phyloP scores from a whole-genome alignment of 2,329 filamentous ascomycete species.

The Fusarium compactum region DNA sequence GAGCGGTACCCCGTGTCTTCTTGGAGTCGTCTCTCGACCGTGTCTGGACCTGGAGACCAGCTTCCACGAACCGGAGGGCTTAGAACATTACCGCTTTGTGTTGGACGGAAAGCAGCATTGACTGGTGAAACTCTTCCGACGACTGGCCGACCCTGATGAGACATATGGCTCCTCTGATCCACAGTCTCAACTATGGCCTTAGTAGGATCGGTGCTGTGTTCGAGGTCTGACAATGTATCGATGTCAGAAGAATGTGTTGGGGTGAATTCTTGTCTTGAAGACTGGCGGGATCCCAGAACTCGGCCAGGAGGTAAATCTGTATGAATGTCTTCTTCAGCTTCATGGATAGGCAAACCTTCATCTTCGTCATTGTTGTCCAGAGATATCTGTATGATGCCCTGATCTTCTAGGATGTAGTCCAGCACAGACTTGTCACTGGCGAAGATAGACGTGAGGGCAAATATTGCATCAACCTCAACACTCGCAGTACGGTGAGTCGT shows the following conservation, averaged over 20 bases:
- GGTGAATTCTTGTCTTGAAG: constrained; percentile 6
- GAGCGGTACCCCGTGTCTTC: constrained; percentile 18
- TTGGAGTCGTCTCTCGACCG: neutral
- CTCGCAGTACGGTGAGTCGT: neutral
- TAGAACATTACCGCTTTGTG: neutral
- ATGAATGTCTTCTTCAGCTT: neutral
- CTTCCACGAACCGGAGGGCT: neutral
- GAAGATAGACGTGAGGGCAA: constrained; percentile 31
- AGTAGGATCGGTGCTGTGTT: neutral
- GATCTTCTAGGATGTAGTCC: constrained; percentile 26
- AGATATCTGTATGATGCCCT: constrained; percentile 27
- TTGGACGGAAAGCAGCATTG: neutral
- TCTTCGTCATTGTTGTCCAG: constrained; percentile 19
- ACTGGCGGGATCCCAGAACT: neutral
- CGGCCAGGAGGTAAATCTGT: neutral
- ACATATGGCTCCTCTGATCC: constrained; percentile 3
- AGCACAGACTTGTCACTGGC: constrained; percentile 16
- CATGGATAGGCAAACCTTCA: neutral
- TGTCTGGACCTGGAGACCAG: neutral
- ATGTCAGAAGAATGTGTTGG: constrained; percentile 5
- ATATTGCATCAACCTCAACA: constrained; percentile 16
- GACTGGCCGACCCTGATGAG: neutral
- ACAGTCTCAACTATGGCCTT: constrained; percentile 7
- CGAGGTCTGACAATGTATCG: neutral
- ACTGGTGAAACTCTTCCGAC: neutral